Base-by-base conservation (phyloP, 2,329 filamentous ascomycete species). In the Mariannaea elegans region DNA sequence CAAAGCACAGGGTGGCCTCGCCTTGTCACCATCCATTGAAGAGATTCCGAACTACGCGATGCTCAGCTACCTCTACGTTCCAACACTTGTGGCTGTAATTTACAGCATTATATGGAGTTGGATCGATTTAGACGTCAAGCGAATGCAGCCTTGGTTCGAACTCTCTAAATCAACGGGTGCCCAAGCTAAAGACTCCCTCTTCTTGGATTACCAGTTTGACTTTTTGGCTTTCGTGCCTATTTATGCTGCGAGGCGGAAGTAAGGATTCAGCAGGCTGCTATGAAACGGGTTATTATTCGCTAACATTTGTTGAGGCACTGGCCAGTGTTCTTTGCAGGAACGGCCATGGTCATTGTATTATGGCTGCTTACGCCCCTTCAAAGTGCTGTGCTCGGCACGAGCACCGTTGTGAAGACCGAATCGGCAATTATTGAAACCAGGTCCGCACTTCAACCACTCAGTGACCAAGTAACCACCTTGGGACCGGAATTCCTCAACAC, bases 131-230 rank as follows among this genome's bases (percentile, higher is more conserved):
- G 84, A 90, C 32, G 74, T 80, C 0, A 86, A 87, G 58, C 66
- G 87, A 0, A 74, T 89, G 42, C 85, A 90, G 31, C 86, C 87
- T 0, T 90, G 82, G 76, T 81, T 86, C 10, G 84, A 88, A 19
- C 54, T 89, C 1, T 87, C 84, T 0, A 81, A 78, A 9, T 13
- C 65, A 0, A 64, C 68, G 0, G 86, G 85, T 0, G 82, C 82
- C 0, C 64, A 64, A 0, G 84, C 77, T 0, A 71, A 75, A 6
- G 65, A 83, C 1, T 86, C 84, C 0, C 14, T 89, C 0, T 72
- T 86, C 0, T 47, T 89, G 0, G 76, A 81, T 0, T 90, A 89
- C 34, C 85, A 85, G 0, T 75, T 71, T 0, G 73, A 76, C 0
- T 80, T 80, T 9, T 64, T 79, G 0, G 75, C 66, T 0, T 50